phyloP scores from a whole-genome alignment of 805 yeast genomes.

The Yamadazyma scolyti region DNA sequence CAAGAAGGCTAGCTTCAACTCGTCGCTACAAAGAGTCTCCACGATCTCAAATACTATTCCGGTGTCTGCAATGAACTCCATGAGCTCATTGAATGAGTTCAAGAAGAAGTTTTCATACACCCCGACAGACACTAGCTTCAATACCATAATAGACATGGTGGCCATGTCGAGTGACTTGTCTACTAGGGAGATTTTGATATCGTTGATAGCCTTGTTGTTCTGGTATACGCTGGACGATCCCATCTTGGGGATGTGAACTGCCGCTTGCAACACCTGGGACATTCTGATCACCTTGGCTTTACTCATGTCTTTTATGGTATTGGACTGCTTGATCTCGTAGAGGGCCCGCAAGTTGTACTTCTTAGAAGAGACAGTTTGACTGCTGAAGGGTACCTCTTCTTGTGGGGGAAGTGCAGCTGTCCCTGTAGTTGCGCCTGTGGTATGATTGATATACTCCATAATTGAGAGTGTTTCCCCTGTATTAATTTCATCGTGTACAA shows the following conservation, averaged over 20 bases:
- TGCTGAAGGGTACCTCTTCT: no score
- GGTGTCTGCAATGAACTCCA: slow-evolving; percentile 39
- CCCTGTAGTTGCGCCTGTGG: no score
- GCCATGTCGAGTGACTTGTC: slow-evolving; percentile 5
- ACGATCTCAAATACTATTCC: slow-evolving; percentile 30
- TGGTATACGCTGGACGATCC: slow-evolving; percentile 2
- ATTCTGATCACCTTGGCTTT: slow-evolving; percentile 2
- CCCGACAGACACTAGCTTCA: slow-evolving; percentile 14
- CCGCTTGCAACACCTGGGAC: slow-evolving; percentile 8
- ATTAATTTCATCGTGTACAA: slow-evolving; percentile 11
- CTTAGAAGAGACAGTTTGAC: no score
- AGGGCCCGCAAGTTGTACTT: not conserved
- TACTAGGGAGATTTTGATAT: slow-evolving; percentile 6
- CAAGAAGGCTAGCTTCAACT: slow-evolving; percentile 26
- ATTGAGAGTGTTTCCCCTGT: slow-evolving; percentile 4
- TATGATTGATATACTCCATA: not conserved
- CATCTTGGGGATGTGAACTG: slow-evolving; percentile 5
- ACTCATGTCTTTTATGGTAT: not conserved
- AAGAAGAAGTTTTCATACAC: slow-evolving; percentile 36
- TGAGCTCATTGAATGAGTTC: slow-evolving; percentile 30
- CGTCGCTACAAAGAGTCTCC: slow-evolving; percentile 12
- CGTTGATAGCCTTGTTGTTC: slow-evolving; percentile 8
- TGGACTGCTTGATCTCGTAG: not conserved
- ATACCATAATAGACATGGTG: slow-evolving; percentile 8
- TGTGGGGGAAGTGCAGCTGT: no score